Evolutionary conservation across 1,139 yeast genomes (phyloP).

Genomic region (Debaryomyces sp.): DNA sequence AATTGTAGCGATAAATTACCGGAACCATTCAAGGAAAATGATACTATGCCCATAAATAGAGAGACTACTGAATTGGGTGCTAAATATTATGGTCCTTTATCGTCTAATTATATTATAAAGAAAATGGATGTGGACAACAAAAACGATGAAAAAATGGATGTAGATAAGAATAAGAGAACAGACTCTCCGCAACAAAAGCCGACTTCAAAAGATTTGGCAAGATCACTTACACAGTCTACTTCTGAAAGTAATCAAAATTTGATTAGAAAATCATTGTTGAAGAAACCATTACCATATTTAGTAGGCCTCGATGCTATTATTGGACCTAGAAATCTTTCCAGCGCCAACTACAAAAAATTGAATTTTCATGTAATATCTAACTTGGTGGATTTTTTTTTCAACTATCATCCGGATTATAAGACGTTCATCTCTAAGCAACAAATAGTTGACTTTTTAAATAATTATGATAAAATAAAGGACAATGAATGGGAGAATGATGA

Average conservation of each 20-base stretch:
- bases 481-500: conserved; percentile 54
- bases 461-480: conserved; percentile 31
- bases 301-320: conserved; percentile 28
- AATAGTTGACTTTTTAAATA: conserved; percentile 32
- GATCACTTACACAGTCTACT: neutral
- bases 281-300: conserved; percentile 33
- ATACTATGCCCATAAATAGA: conserved; percentile 17
- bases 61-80: conserved; percentile 35
- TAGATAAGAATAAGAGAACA: conserved; percentile 7
- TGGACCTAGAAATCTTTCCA: conserved; percentile 24
- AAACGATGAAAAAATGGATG: conserved; percentile 19
- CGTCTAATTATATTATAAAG: conserved; percentile 49
- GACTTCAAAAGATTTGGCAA: neutral
- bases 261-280: conserved; percentile 18
- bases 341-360: conserved; percentile 19
- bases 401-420: conserved; percentile 30
- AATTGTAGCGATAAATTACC: neutral
- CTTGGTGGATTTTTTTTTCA: conserved; percentile 38
- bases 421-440: conserved; percentile 33
- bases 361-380: conserved; percentile 28
- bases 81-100: conserved; percentile 54
- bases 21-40: neutral
- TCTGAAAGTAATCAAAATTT: neutral
- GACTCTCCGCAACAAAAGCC: conserved; percentile 12
- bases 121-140: conserved; percentile 22